These are phyloP conservation scores for Vitellaria paradoxa DNA, from an alignment of 179 eudicot species.

Conservation along the genomic window DNA sequence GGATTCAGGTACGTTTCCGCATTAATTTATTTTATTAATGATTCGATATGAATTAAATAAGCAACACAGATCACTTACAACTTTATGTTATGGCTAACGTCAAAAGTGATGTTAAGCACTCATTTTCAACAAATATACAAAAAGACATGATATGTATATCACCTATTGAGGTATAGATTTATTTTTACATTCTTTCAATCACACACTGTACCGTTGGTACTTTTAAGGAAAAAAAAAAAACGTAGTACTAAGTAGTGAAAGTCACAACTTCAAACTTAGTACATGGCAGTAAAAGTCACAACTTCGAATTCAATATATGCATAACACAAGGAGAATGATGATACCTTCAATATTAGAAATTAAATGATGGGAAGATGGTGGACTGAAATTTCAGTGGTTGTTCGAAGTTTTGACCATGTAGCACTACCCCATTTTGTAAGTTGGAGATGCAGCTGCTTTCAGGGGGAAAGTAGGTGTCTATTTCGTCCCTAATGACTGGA, in stretches of 20 bases:
- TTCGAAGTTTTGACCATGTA: not conserved
- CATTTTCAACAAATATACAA: too few species aligned
- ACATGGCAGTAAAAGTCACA: not conserved
- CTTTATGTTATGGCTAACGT: too few species aligned
- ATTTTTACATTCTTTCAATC: not conserved
- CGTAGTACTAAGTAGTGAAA: too few species aligned
- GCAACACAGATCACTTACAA: too few species aligned
- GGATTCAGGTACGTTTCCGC: too few species aligned
- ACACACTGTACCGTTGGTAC: not conserved
- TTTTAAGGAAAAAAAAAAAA: too few species aligned
- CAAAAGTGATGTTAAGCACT: too few species aligned
- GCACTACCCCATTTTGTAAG: conserved; percentile 1
- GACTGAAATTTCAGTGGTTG: not conserved
- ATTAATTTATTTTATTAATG: too few species aligned
- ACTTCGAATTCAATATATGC: not conserved
- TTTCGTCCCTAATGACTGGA: not conserved
- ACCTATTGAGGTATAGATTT: not conserved
- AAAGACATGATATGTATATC: not conserved
- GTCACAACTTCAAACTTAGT: not conserved
- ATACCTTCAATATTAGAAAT: not conserved
- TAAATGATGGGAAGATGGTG: not conserved
- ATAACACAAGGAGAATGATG: not conserved
- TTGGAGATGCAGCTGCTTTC: not conserved
- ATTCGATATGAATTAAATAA: too few species aligned
- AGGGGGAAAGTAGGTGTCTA: not conserved